phyloP scores from a whole-genome alignment of 768 basidiomycete genomes.

The Amanita rubescens region DNA sequence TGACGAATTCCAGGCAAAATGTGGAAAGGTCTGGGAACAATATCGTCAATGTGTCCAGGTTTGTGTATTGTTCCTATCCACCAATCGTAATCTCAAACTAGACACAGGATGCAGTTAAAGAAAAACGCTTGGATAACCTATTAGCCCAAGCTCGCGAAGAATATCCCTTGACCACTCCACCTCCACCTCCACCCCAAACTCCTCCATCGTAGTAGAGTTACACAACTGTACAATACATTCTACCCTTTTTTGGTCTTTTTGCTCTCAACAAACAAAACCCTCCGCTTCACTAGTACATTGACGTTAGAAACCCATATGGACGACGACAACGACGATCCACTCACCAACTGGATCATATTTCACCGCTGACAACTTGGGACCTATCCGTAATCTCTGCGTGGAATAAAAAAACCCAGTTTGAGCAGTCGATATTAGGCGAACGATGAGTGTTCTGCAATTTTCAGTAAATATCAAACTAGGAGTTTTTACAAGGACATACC shows the following conservation, averaged over 20 bases:
- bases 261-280: constrained; percentile 76
- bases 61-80: constrained; percentile 19
- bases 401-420: constrained; percentile 92
- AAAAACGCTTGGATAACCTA: constrained; percentile 67
- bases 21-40: constrained; percentile 74
- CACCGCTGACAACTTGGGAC: constrained; percentile 79
- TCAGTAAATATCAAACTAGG: neutral
- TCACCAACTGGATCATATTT: constrained; percentile 86
- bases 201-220: too few relatives aligned
- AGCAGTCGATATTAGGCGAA: constrained; percentile 85
- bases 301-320: neutral
- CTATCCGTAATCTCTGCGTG: constrained; percentile 63
- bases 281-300: constrained; percentile 63
- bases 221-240: too few relatives aligned
- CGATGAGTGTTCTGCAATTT: constrained; percentile 62
- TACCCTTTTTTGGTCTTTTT: constrained; percentile 60
- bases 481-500: constrained; percentile 3
- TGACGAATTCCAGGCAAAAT: constrained; percentile 79
- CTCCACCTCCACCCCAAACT: constrained; percentile 22
- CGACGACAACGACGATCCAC: constrained; percentile 16
- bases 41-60: constrained; percentile 86
- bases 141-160: constrained; percentile 77
- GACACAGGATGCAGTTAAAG: constrained; percentile 66
- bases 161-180: constrained; percentile 62
- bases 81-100: neutral